Evolutionary conservation across 441 rosid species (phyloP), one percentile per base, ranked within the genome.

Genomic region (Gossypium gossypioides): DNA sequence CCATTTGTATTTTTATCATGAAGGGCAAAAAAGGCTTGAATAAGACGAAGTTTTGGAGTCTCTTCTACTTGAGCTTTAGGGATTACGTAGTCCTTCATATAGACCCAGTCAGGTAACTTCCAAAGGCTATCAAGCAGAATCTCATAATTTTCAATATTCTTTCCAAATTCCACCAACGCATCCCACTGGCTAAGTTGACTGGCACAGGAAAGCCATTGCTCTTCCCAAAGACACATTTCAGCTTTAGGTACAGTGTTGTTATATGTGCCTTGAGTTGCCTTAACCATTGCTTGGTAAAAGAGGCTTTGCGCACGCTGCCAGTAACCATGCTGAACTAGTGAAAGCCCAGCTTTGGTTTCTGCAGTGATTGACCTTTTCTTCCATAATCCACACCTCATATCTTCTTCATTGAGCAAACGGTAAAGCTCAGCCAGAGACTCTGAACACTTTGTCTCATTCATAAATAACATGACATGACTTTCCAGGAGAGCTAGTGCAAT

Each of bases 191-290:
- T 86, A 72, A 96, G 96, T 76, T 96, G 99, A 78, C 76, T 84
- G 59, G 91, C 97, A 83, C 99, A 96, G 79, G 86, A 82, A 69
- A 92, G 84, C 99, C 99, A 96, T 67, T 96, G 98, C 83, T 96
- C 98, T 89, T 96, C 99, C 99, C 99, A 96, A 58, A 96, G 88
- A 76, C 98, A 93, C 99, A 96, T 91, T 85, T 96, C 99, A 74
- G 97, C 97, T 86, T 96, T 96, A 1, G 99, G 98, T 37, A 90
- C 92, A 0, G 91, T 83, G 78, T 93, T 96, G 82, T 88, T 93
- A 73, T 96, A 96, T 66, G 99, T 93, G 68, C 96, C 99, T 80
- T 96, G 99, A 77, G 97, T 96, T 80, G 97, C 98, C 88, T 92
- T 96, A 74, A 88, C 87, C 99, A 96, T 93, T 40, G 98, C 99